A percentile compares a stretch with the other conserved stretches of the same genome.
phyloP scores from a whole-genome alignment of 495 filamentous ascomycete genomes.

The Extremus antarcticus region DNA sequence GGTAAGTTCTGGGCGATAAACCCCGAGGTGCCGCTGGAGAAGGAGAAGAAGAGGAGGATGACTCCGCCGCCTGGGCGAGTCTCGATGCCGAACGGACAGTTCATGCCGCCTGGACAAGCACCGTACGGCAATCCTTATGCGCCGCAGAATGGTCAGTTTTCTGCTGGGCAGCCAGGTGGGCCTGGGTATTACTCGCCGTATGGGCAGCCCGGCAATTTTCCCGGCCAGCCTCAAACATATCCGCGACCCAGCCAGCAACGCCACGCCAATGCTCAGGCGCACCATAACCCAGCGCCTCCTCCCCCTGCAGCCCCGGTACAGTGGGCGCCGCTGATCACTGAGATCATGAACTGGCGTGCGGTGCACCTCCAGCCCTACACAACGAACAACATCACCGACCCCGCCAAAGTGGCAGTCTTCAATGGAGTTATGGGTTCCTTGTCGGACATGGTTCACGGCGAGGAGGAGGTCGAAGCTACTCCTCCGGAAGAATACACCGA shows the following conservation, averaged over 20 bases:
- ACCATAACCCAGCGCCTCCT: background rate
- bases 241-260: background rate
- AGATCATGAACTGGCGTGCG: background rate
- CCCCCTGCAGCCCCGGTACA: background rate
- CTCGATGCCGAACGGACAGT: background rate
- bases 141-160: background rate
- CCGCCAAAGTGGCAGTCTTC: background rate
- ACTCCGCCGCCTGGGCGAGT: slow-evolving; percentile 19
- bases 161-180: background rate
- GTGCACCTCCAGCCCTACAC: background rate
- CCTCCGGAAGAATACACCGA: background rate
- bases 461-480: background rate
- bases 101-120: background rate
- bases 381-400: background rate
- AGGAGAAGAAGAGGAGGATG: slow-evolving; percentile 25
- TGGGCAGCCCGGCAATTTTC: background rate
- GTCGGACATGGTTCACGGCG: background rate
- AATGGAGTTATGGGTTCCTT: background rate
- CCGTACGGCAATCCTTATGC: slow-evolving; percentile 1
- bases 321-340: background rate
- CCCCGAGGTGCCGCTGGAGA: slow-evolving; percentile 27
- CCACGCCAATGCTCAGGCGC: background rate
- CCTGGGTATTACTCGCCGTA: slow-evolving; percentile 1
- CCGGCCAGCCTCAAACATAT: background rate
- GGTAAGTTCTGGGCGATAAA: slow-evolving; percentile 31